Base-by-base conservation (phyloP, 2,329 filamentous ascomycete species). In the Huntiella savannae region DNA sequence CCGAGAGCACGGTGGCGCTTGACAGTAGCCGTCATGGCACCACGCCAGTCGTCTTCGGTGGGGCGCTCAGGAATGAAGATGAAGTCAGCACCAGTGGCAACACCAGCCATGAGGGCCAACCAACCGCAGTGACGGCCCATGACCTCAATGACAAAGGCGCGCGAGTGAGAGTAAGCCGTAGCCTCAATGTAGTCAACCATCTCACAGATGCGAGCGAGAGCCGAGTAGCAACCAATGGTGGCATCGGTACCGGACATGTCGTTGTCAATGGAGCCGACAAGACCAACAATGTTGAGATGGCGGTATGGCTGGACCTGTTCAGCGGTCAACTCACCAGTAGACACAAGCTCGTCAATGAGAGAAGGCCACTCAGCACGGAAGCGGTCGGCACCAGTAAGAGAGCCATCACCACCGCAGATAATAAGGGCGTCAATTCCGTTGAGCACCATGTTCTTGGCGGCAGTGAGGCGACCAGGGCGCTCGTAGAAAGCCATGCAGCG, bases 71-170 rank as follows among this genome's bases (percentile, higher is more conserved):
- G 91, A 53, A 95, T 88, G 62, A 98, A 96, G 55, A 96, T 75
- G 63, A 92, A 98, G 62, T 98, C 91, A 12, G 91, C 87, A 43
- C 88, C 91, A 1, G 85, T 94, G 49, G 84, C 87, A 50, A 98
- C 87, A 56, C 87, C 88, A 11, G 88, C 82, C 80, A 96, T 95
- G 51, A 98, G 71, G 36, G 91, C 91, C 51, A 98, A 70, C 91
- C 91, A 98, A 52, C 91, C 91, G 60, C 91, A 98, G 64, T 98
- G 88, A 50, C 91, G 75, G 43, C 91, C 91, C 91, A 98, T 98
- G 56, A 98, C 91, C 62, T 95, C 91, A 52, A 98, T 82, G 48
- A 98, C 87, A 62, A 98, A 98, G 35, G 91, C 91, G 55, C 91
- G 74, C 53, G 93, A 92, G 63, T 98, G 91, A 22, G 87, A 95